These are phyloP conservation scores for Carex arenaria DNA, from an alignment of 202 grass and related monocot species.

Conservation along the genomic window DNA sequence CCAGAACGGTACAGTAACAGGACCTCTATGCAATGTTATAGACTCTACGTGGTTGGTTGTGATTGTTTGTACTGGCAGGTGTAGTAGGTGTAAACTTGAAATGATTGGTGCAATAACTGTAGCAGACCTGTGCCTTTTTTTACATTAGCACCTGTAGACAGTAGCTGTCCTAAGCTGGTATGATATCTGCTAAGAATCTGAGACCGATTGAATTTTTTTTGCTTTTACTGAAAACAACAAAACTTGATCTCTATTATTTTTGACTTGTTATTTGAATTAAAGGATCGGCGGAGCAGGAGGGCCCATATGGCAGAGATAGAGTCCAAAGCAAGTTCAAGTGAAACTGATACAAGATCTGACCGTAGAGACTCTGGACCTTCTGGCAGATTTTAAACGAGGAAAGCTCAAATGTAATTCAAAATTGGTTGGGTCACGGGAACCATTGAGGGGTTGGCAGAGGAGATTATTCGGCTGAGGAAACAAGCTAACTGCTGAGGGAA, in stretches of 20 bases:
- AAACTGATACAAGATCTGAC: slow-evolving; percentile 53
- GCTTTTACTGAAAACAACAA: background rate
- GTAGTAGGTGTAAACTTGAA: background rate
- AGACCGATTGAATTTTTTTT: background rate
- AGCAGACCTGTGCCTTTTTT: background rate
- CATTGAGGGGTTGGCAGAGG: slow-evolving; percentile 16
- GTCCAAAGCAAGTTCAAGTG: slow-evolving; percentile 67
- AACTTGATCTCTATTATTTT: background rate
- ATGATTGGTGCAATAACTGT: background rate
- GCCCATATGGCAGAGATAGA: slow-evolving; percentile 54
- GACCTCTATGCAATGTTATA: background rate
- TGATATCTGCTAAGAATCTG: background rate
- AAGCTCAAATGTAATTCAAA: slow-evolving; percentile 8
- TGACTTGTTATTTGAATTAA: slow-evolving; percentile 16
- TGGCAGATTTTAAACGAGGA: slow-evolving; percentile 26
- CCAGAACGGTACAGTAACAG: no score
- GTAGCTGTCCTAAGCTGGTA: background rate
- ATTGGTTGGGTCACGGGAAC: background rate
- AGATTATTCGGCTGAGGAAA: slow-evolving; percentile 12
- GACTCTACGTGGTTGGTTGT: background rate
- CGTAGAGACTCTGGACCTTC: slow-evolving; percentile 52
- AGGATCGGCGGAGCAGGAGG: slow-evolving; percentile 82
- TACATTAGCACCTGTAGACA: background rate
- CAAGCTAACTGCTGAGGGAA: slow-evolving; percentile 17
- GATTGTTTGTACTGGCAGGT: background rate